Evolutionary conservation across 768 basidiomycete species (phyloP), one percentile per base, ranked within the genome.

Genomic region (Solioccasus polychromus): DNA sequence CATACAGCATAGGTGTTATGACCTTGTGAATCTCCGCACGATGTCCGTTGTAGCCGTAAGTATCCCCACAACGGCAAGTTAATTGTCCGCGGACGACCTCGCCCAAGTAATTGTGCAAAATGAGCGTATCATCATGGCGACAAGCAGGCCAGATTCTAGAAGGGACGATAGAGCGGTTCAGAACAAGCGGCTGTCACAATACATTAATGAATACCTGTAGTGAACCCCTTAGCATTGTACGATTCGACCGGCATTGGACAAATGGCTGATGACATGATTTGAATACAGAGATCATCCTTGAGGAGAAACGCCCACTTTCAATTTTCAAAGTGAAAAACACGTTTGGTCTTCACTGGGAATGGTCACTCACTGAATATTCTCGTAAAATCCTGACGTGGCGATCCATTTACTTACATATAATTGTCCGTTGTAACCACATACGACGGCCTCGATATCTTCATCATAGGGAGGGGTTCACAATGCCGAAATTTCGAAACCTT

Each of bases 351-450:
- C 22, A 34, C 6, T 11, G 10, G 34, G 7, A 39, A 35, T 26
- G 42, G 39, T 32, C 25, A 50, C 54, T 47, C 39, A 53, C 54
- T 51, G 29, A 54, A 54, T 52, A 37, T 55, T 53, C 42, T 60
- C 57, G n/a, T n/a, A 60, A 39, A 17, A 66, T 36, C 22, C 30
- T 49, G 22, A 58, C 57, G 50, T 57, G 58, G 5, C 53, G n/a
- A n/a, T n/a, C 52, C 32, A 48, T 52, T 15, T 47, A 31, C 18
- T 51, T 49, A 11, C 58, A 36, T n/a, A n/a, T n/a, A n/a, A n/a
- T n/a, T n/a, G n/a, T n/a, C n/a, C n/a, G n/a, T n/a, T n/a, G n/a
- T 60, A 59, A 18, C 63, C 57, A 17, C 54, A 55, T 35, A 56
- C 60, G 30, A 63, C 52, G 38, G 35, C n/a, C n/a, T n/a, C n/a